Evolutionary conservation across 1,139 yeast species (phyloP).

Genomic region (Torulaspora pretoriensis): DNA sequence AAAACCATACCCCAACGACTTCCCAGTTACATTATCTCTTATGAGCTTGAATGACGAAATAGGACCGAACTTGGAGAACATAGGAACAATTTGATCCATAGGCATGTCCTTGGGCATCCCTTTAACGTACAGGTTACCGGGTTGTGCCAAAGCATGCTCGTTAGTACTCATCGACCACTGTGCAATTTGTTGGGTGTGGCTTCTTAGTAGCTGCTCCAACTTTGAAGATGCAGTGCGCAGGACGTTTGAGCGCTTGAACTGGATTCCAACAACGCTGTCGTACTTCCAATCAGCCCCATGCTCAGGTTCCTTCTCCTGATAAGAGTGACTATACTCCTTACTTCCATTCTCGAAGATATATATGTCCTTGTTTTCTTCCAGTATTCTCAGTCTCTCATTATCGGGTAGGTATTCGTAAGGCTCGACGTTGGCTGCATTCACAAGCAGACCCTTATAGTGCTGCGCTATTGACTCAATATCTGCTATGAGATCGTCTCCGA

Average conservation of each 20-base stretch:
- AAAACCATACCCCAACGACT: constrained; percentile 48
- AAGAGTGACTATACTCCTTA: constrained; percentile 20
- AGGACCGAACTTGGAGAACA: constrained; percentile 44
- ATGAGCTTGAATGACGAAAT: constrained; percentile 45
- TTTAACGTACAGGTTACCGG: constrained; percentile 60
- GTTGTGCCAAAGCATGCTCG: constrained; percentile 51
- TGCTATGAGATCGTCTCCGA: constrained; percentile 5
- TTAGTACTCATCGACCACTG: constrained; percentile 33
- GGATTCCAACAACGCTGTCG: constrained; percentile 31
- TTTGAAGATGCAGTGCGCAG: constrained; percentile 13
- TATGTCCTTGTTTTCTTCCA: constrained; percentile 22
- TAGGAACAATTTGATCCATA: constrained; percentile 38
- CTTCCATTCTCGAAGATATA: constrained; percentile 28
- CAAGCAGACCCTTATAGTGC: constrained; percentile 21
- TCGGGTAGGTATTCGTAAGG: constrained; percentile 32
- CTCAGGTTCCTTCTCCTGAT: constrained; percentile 9
- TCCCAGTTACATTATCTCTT: constrained; percentile 39
- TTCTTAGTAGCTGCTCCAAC: constrained; percentile 10
- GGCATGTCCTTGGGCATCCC: constrained; percentile 44
- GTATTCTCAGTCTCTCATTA: constrained; percentile 20
- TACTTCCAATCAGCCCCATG: constrained; percentile 20
- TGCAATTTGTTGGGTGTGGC: constrained; percentile 9
- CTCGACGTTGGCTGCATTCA: constrained; percentile 28
- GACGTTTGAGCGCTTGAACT: constrained; percentile 25
- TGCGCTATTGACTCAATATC: constrained; percentile 17